Evolutionary conservation across 768 basidiomycete genomes (phyloP), one percentile per base, ranked within the genome.

Genomic region (Lactarius akahatsu): DNA sequence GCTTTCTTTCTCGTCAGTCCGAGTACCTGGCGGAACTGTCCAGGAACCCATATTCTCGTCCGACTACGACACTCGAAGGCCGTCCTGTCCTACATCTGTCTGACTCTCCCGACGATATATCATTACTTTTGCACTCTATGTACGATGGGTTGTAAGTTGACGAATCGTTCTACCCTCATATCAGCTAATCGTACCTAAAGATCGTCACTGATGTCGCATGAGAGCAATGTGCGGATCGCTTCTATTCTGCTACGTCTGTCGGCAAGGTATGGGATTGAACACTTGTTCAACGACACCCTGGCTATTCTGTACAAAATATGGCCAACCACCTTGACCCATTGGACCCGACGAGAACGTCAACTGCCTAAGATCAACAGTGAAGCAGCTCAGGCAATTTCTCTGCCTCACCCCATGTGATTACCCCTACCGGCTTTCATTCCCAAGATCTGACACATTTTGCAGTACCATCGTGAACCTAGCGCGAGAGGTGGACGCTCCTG

Each of bases 331-430:
- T 81, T 92, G 56, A 64, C 78, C 13, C 79, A 82, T 62, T 92
- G 90, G 90, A 89, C 91, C 62, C 71, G 78, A 41, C 79, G 90
- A 57, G 91, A 91, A 73, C 80, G 80, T n/a, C 81, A 78, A 59
- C 81, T 82, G 0, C 85, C 83, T 1, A 80, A 78, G 67, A 47
- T 76, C 1, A 74, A 77, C 47, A 87, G 86, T 20, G 71, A 80
- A 10, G 88, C 89, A 71, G 78, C 82, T 32, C 85, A 86, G n/a
- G 80, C 85, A 15, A 75, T 79, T 28, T 70, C 71, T 18, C 78
- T 86, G 54, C 85, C 89, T 20, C 88, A 91, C 74, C 89, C 90
- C 6, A 86, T 89, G 89, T 89, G 73, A 66, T 86, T 78, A 16
- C 32, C 34, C 41, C 40, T 3, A 32, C 7, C 20, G 11, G 3